A percentile compares a stretch with the other conserved stretches of the same genome.
Conservation (phyloP, 345 rosid genomes). For the Turritis glabra region DNA sequence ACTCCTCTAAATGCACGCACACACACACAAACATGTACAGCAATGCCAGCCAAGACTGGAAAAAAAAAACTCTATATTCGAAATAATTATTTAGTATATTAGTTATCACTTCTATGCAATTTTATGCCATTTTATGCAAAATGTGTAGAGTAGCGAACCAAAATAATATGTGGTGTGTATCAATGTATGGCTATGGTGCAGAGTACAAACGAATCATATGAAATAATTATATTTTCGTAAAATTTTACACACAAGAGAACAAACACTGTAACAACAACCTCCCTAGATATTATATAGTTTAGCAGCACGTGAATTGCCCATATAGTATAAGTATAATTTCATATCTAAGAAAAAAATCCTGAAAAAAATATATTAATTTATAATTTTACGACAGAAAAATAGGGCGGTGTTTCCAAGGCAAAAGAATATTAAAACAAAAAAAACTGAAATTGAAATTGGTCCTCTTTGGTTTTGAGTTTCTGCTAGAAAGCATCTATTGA, state of each 20-base stretch:
- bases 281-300: slow-evolving; percentile 43
- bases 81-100: not conserved
- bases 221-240: not conserved
- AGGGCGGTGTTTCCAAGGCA: slow-evolving; percentile 65
- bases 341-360: not conserved
- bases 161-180: slow-evolving; percentile 18
- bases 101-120: not conserved
- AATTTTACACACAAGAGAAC: slow-evolving; percentile 46
- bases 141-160: slow-evolving; percentile 3
- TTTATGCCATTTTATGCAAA: slow-evolving; percentile 13
- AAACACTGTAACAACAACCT: slow-evolving; percentile 55
- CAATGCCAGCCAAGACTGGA: slow-evolving; percentile 24
- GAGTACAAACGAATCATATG: slow-evolving; percentile 25
- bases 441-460: slow-evolving; percentile 26
- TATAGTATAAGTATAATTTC: slow-evolving; percentile 25
- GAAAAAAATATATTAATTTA: not conserved
- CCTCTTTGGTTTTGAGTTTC: slow-evolving; percentile 41
- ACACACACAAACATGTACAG: slow-evolving; percentile 31
- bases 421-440: not conserved
- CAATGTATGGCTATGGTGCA: not conserved
- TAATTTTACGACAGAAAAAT: slow-evolving; percentile 35
- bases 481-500: slow-evolving; percentile 41
- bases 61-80: not conserved
- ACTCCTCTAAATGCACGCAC: slow-evolving; percentile 34
- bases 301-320: slow-evolving; percentile 68